These are phyloP conservation scores for Schrenkiella parvula DNA, from an alignment of 345 rosid genomes.

Conservation along the genomic window DNA sequence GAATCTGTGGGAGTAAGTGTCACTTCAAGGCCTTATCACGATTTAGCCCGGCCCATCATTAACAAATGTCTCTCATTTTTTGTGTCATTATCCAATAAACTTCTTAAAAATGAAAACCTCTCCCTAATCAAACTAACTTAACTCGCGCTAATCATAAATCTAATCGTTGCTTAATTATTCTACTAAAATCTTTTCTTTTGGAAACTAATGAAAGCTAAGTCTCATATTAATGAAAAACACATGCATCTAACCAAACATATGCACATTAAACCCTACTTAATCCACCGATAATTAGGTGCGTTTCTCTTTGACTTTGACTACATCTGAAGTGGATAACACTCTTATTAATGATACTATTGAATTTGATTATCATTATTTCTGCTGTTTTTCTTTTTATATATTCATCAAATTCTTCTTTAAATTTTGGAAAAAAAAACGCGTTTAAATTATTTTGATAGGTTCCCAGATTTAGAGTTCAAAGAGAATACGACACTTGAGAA, in stretches of 20 bases:
- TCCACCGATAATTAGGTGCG: neutral
- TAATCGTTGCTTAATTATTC: neutral
- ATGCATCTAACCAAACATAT: neutral
- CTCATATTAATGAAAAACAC: neutral
- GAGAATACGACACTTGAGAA: too few species aligned
- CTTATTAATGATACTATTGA: neutral
- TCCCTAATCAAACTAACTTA: neutral
- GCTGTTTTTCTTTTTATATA: neutral
- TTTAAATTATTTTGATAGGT: neutral
- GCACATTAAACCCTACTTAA: neutral
- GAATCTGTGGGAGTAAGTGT: neutral
- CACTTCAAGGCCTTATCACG: neutral
- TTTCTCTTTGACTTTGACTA: constrained; percentile 7
- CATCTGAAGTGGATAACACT: neutral
- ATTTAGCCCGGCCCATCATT: constrained; percentile 11
- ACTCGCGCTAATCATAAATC: neutral
- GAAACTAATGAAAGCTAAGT: neutral
- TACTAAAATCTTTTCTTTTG: neutral
- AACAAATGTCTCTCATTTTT: neutral
- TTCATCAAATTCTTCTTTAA: neutral
- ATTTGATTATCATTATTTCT: neutral
- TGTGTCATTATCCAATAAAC: neutral
- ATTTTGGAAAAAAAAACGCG: constrained; percentile 23
- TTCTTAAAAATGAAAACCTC: neutral
- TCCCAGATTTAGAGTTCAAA: too few species aligned